Conservation (phyloP, 179 eudicot species). For the Camellia oleifera region DNA sequence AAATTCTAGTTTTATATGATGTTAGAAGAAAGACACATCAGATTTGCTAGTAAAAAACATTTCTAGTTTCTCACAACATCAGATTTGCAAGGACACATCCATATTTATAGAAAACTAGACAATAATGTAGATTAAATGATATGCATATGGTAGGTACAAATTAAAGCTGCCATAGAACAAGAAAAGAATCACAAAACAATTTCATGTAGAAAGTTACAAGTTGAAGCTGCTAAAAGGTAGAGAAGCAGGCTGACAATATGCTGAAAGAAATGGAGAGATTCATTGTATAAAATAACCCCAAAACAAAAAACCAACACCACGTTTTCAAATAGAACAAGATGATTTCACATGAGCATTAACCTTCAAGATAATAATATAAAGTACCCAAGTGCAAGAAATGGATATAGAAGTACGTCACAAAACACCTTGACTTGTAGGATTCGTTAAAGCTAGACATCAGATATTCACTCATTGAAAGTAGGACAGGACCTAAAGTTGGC, state of each 20-base stretch:
- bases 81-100: not conserved
- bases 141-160: not conserved
- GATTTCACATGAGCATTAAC: too few relatives aligned
- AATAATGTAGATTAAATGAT: not conserved
- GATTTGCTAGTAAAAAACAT: too few relatives aligned
- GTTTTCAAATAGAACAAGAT: too few relatives aligned
- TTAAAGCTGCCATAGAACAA: not conserved
- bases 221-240: not conserved
- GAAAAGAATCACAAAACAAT: not conserved
- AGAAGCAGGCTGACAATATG: not conserved
- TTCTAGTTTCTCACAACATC: too few relatives aligned
- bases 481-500: slow-evolving; percentile 65
- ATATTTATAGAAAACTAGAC: not conserved
- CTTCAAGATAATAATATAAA: too few relatives aligned
- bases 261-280: not conserved
- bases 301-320: not conserved
- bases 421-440: slow-evolving; percentile 90
- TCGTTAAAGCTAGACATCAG: slow-evolving; percentile 92
- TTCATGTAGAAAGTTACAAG: not conserved
- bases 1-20: too few relatives aligned
- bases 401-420: too few relatives aligned
- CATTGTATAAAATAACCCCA: not conserved
- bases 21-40: too few relatives aligned
- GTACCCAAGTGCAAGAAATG: too few relatives aligned
- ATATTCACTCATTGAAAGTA: slow-evolving; percentile 97